These are phyloP conservation scores for Mycena polygramma DNA, from an alignment of 768 basidiomycete genomes.

Conservation along the genomic window DNA sequence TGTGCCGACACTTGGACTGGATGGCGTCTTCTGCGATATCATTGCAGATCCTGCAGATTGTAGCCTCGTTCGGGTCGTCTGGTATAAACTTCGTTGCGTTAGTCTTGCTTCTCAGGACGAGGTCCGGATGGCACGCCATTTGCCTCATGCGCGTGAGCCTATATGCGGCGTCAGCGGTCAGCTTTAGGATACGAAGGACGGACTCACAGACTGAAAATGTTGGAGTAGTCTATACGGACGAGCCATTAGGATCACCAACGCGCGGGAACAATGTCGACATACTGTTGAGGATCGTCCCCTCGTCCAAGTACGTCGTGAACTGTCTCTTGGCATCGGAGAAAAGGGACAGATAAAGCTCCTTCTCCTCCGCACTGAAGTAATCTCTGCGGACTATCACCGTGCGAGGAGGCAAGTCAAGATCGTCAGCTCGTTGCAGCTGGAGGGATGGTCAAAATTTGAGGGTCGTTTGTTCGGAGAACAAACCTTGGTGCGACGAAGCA, in stretches of 20 bases:
- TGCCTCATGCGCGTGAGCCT: conserved; percentile 96
- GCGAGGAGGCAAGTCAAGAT: conserved; percentile 94
- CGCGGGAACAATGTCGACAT: conserved; percentile 46
- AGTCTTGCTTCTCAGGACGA: conserved; percentile 90
- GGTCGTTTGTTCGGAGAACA: not conserved
- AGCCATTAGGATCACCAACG: conserved; percentile 19
- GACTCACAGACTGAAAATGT: conserved; percentile 84
- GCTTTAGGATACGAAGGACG: not conserved
- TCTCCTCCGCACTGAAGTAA: conserved; percentile 97
- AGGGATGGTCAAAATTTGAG: not conserved
- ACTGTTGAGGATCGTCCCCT: conserved; percentile 95
- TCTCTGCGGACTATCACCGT: conserved; percentile 90
- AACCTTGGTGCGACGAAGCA: conserved; percentile 93
- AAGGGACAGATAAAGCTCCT: conserved; percentile 91
- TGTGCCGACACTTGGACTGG: conserved; percentile 91
- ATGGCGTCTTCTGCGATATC: conserved; percentile 98
- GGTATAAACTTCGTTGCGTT: conserved; percentile 72
- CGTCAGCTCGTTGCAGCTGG: conserved; percentile 94
- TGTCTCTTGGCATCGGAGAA: conserved; percentile 95
- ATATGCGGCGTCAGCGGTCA: conserved; percentile 38
- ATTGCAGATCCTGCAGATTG: conserved; percentile 95
- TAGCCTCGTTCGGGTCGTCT: conserved; percentile 77
- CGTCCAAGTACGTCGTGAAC: conserved; percentile 90
- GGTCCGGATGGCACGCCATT: conserved; percentile 95
- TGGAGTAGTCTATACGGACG: conserved; percentile 78